These are phyloP conservation scores for Phanerodontia chrysosporium DNA, from an alignment of 768 basidiomycete genomes.

Conservation along the genomic window DNA sequence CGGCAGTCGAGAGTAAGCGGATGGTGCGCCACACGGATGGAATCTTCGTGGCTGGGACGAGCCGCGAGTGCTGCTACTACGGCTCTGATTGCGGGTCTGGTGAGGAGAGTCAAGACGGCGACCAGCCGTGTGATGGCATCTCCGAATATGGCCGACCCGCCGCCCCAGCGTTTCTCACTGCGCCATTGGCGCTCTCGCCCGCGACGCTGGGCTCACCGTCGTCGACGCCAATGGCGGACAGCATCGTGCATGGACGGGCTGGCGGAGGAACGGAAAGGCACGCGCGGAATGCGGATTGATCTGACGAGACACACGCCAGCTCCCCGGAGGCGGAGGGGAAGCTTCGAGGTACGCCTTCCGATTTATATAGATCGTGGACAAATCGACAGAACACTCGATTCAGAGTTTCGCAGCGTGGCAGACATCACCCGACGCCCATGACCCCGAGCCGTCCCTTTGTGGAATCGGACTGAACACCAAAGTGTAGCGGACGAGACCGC, in stretches of 20 bases:
- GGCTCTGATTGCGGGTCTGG: slow-evolving; percentile 11
- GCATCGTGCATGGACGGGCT: neutral
- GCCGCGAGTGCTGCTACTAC: neutral
- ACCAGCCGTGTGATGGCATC: slow-evolving; percentile 10
- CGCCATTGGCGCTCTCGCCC: neutral
- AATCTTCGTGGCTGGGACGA: neutral
- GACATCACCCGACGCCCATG: slow-evolving; percentile 14
- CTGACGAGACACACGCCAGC: neutral
- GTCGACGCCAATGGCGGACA: neutral
- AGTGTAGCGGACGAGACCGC: slow-evolving; percentile 3
- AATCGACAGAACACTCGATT: slow-evolving; percentile 14
- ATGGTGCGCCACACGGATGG: neutral
- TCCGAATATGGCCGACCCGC: slow-evolving; percentile 14
- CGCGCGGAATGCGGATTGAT: slow-evolving; percentile 1
- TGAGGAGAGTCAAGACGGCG: slow-evolving; percentile 9
- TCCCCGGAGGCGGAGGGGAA: slow-evolving; percentile 9
- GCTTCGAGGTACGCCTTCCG: slow-evolving; percentile 7
- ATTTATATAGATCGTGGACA: slow-evolving; percentile 17
- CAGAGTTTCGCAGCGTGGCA: slow-evolving; percentile 15
- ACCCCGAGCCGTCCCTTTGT: slow-evolving; percentile 5
- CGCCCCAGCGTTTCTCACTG: slow-evolving; percentile 3
- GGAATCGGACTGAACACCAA: slow-evolving; percentile 5
- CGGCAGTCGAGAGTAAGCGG: neutral
- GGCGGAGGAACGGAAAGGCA: neutral
- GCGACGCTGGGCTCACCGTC: neutral